Percentiles rank a stretch among this genome's conserved stretches.
phyloP scores from a whole-genome alignment of 2,329 filamentous ascomycete species.

The Arthroderma sp. region DNA sequence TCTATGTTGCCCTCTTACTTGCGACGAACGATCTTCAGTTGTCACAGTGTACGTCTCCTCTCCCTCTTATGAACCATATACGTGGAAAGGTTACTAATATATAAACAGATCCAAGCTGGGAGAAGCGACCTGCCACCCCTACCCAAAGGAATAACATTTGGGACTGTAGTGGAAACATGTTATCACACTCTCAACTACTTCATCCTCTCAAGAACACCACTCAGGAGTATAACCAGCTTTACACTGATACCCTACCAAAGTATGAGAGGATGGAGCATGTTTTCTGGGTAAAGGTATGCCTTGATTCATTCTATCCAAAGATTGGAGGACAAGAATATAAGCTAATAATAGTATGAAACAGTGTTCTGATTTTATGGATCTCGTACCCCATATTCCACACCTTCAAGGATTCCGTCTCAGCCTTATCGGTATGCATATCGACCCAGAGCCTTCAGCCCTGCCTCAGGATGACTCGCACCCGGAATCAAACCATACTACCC shows the following conservation, averaged over 20 bases:
- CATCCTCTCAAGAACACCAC: conserved; percentile 28
- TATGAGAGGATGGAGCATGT: conserved; percentile 40
- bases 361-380: conserved; percentile 41
- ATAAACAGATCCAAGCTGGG: conserved; percentile 32
- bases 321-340: background rate
- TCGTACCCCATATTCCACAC: conserved; percentile 38
- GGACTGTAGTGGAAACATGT: conserved; percentile 36
- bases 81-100: conserved; percentile 7
- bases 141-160: conserved; percentile 37
- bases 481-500: background rate
- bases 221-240: conserved; percentile 30
- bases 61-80: background rate
- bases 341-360: conserved; percentile 20
- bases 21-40: conserved; percentile 40
- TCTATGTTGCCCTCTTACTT: conserved; percentile 37
- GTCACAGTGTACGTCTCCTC: conserved; percentile 30
- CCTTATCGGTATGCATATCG: conserved; percentile 32
- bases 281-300: conserved; percentile 40
- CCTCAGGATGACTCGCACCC: conserved; percentile 22
- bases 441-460: conserved; percentile 23
- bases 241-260: conserved; percentile 35
- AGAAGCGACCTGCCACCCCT: conserved; percentile 33
- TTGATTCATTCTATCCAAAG: background rate
- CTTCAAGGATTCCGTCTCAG: conserved; percentile 33
- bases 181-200: conserved; percentile 33